Base-by-base conservation (phyloP, 495 filamentous ascomycete species). In the Neurospora sp. region DNA sequence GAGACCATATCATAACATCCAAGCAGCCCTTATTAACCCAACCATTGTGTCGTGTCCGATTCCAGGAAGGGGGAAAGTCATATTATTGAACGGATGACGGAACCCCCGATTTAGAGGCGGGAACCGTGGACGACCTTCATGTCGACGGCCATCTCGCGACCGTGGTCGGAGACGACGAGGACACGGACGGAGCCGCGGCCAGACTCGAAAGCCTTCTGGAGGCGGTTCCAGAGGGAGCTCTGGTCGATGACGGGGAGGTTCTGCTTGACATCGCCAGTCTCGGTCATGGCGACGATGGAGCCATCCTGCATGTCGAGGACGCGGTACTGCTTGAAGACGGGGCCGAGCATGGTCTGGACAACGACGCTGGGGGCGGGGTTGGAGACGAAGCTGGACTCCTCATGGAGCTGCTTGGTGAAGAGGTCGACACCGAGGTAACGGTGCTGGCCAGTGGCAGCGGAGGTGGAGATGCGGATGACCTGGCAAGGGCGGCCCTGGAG, bases 291-390 rank as follows among this genome's bases (percentile, higher is more conserved):
- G 71, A 85, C 83, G 78, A 86, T 81, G 82, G 85, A 84, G 79
- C 92, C 92, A 74, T 97, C 93, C 84, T 93, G 93, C 85, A 99
- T 91, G 86, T 99, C 96, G 46, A 99, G 92, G 81, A 99, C 94
- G 83, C 96, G 94, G 91, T 99, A 99, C 88, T 97, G 97, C 92
- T 98, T 98, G 94, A 97, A 98, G 87, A 99, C 92, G 59, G 96
- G 96, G 79, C 96, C 96, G 73, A 97, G 93, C 93, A 99, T 98
- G 86, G 95, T 98, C 91, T 99, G 96, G 80, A 99, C 94, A 62
- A 98, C 90, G 72, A 99, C 96, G 73, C 92, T 96, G 77, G 96
- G 95, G 70, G 92, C 92, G 72, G 96, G 96, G 90, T 97, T 96
- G 84, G 93, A 94, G 85, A 99, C 89, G 86, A 98, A 98, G 82